Conservation (phyloP, 495 filamentous ascomycete genomes). For the Zalerion maritima region DNA sequence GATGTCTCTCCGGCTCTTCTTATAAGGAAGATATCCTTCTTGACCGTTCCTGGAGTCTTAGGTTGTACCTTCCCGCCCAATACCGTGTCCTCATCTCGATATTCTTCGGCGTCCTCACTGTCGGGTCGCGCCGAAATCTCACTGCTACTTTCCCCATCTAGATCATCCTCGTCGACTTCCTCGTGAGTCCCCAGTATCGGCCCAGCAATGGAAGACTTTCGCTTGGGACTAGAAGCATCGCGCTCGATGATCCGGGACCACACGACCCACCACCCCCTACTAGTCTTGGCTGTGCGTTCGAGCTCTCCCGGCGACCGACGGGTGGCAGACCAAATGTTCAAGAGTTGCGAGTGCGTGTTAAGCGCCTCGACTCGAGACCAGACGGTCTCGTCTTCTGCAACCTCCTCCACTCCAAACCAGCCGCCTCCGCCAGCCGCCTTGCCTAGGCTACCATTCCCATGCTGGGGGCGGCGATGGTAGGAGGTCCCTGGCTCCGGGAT, state of each 20-base stretch:
- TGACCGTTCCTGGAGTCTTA: no score
- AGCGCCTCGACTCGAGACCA: conserved; percentile 85
- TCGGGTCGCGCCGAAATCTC: no score
- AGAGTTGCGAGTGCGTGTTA: conserved; percentile 73
- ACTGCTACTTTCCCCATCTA: no score
- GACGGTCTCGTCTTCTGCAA: conserved; percentile 12
- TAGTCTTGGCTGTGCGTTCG: conserved; percentile 86
- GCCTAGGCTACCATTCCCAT: conserved; percentile 11
- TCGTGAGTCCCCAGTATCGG: no score
- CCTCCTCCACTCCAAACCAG: conserved; percentile 3
- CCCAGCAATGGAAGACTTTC: no score
- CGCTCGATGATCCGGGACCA: conserved; percentile 61
- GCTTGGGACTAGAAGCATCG: no score
- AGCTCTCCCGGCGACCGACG: conserved; percentile 42
- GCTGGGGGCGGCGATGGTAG: conserved; percentile 6
- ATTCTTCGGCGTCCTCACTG: no score
- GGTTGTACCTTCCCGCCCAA: no score
- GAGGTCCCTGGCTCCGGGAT: conserved; percentile 51
- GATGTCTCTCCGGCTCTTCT: conserved; percentile 58
- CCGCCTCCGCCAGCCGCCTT: not conserved
- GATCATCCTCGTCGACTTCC: no score
- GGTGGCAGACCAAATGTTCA: conserved; percentile 58
- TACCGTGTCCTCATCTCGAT: no score
- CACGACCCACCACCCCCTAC: conserved; percentile 89
- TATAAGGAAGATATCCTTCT: conserved; percentile 67